These are phyloP conservation scores for Omphalotus guepiniiformis DNA, from an alignment of 768 basidiomycete genomes.

Conservation along the genomic window DNA sequence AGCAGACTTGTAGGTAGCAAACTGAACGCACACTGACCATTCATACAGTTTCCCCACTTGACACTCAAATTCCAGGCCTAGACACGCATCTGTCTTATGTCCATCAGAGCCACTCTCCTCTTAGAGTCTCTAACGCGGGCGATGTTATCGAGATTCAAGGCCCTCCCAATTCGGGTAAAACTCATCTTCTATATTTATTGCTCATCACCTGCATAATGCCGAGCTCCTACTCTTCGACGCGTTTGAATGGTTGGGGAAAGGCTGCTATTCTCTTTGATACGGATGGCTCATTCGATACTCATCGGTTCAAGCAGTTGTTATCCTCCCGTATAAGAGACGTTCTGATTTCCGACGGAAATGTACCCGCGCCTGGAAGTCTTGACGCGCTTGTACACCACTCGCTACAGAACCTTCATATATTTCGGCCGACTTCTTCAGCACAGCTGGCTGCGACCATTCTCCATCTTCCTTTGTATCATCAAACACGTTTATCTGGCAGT, in stretches of 20 bases:
- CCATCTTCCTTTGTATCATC: constrained; percentile 52
- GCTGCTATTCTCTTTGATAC: constrained; percentile 68
- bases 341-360: constrained; percentile 18
- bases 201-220: constrained; percentile 59
- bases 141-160: constrained; percentile 79
- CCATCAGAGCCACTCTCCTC: constrained; percentile 2
- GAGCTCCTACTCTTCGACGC: constrained; percentile 20
- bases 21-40: neutral
- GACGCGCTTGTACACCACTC: constrained; percentile 31
- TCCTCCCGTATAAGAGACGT: constrained; percentile 36
- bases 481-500: constrained; percentile 38
- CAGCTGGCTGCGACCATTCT: constrained; percentile 69
- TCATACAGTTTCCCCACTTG: neutral
- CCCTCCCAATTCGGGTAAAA: constrained; percentile 70
- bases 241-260: constrained; percentile 58
- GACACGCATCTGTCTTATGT: constrained; percentile 24
- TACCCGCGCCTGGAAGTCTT: constrained; percentile 13
- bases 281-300: constrained; percentile 59
- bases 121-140: constrained; percentile 33
- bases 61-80: constrained; percentile 18
- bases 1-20: neutral
- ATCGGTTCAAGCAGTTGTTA: constrained; percentile 51
- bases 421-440: constrained; percentile 59
- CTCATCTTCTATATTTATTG: constrained; percentile 68
- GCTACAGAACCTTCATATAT: constrained; percentile 60